A percentile compares a stretch with the other conserved stretches of the same genome.
phyloP scores from a whole-genome alignment of 2,329 filamentous ascomycete species.

The Rachicladosporium sp. region DNA sequence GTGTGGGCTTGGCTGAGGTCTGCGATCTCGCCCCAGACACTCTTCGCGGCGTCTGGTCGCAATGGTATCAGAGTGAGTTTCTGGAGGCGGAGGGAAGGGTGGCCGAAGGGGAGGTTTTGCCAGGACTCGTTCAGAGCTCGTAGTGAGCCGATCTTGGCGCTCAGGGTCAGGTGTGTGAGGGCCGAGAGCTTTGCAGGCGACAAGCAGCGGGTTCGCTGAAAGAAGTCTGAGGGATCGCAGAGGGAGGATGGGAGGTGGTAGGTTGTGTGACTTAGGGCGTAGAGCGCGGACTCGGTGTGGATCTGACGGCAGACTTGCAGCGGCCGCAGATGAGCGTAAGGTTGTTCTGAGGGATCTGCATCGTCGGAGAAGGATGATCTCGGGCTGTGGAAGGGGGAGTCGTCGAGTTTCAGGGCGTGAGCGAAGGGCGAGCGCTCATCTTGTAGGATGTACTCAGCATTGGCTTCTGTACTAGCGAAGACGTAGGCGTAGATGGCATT shows the following conservation, averaged over 20 bases:
- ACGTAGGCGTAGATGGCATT: too few relatives aligned
- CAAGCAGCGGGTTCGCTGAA: slow-evolving; percentile 11
- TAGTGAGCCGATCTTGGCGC: slow-evolving; percentile 19
- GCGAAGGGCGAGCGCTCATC: too few relatives aligned
- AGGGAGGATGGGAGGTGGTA: slow-evolving; percentile 18
- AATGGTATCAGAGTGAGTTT: slow-evolving; percentile 21
- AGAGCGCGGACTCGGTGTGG: slow-evolving; percentile 18
- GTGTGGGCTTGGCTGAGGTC: slow-evolving; percentile 24
- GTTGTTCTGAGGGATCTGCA: too few relatives aligned
- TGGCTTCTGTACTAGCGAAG: too few relatives aligned
- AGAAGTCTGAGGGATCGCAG: slow-evolving; percentile 18
- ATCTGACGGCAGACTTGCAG: slow-evolving; percentile 6
- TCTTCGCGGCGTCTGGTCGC: slow-evolving; percentile 16
- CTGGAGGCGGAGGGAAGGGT: slow-evolving; percentile 17
- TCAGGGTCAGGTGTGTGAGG: slow-evolving; percentile 22
- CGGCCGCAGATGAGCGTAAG: too few relatives aligned
- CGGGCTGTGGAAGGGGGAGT: too few relatives aligned
- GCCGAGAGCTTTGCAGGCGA: slow-evolving; percentile 13
- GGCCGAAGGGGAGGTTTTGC: slow-evolving; percentile 22
- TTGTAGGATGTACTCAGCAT: too few relatives aligned
- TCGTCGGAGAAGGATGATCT: too few relatives aligned
- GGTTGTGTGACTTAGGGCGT: slow-evolving; percentile 18
- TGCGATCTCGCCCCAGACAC: slow-evolving; percentile 22
- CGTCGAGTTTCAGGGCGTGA: too few relatives aligned
- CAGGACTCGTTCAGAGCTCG: slow-evolving; percentile 25